Base-by-base conservation (phyloP, 2,329 filamentous ascomycete species). In the Rhinocladiella similis region DNA sequence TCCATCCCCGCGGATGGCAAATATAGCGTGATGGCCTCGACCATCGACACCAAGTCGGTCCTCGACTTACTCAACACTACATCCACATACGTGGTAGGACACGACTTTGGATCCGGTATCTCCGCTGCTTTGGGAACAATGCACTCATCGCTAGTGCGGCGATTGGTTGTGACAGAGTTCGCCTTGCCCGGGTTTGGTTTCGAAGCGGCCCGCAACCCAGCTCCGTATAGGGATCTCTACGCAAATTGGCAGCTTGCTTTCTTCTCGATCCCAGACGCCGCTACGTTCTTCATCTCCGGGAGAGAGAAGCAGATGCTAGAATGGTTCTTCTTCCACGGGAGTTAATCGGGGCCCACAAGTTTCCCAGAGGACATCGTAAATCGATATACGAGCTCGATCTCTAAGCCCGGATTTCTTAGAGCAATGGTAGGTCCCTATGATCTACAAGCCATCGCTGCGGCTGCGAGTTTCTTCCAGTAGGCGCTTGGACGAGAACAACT, bases 281-380 rank as follows among this genome's bases (percentile, higher is more conserved):
- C 78, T 0, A 71, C 77, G 51, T 79, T 75, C 54, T 73, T 80
- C 54, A 75, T 80, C 56, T 63, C 63, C 0, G 76, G 73, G 0
- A 68, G 70, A 1, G 77, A 79, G 60, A 73, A 67, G 56, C 66
- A 76, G 55, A 73, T 79, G 59, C 63, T 79, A 1, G 60, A 70
- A 14, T 78, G 76, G 77, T 79, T 78, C 48, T 79, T 79, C 54
- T 79, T 67, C 54, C 76, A 80, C 33, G 67, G 67, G 0, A 73
- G 69, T 16, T 80, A 79, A 58, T 71, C 73, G 0, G 76, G 77
- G 0, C 64, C 64, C 1, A 63, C 70, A 33, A 65, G 70, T 29
- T 27, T 78, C 12, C 69, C 69, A 1, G 69, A 73, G 36, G 74
- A 76, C 12, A 70, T 71, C 1, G 60, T 78, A 0, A 70, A 73